Base-by-base conservation (phyloP, 441 rosid species). In the Francoa sonchifolia region DNA sequence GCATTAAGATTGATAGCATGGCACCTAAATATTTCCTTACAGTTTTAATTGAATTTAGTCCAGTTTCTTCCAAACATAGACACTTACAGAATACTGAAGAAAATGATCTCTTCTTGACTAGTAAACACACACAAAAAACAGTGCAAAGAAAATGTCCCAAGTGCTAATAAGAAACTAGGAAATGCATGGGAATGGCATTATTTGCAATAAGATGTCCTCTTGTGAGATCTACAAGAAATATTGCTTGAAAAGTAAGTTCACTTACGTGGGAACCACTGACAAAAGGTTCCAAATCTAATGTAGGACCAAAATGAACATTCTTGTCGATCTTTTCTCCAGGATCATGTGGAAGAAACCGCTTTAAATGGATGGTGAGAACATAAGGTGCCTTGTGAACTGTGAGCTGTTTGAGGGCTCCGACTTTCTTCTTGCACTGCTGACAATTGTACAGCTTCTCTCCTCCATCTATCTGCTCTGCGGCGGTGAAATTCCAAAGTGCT, bases 381-480 rank as follows among this genome's bases (percentile, higher is more conserved):
- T 72, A 65, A 20, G 99, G 97, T 39, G 82, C 85, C 54, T 86
- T 83, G 68, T 72, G 67, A 65, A 90, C 73, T 7, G 86, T 90
- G 34, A 90, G 85, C 66, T 83, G 81, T 68, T 82, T 90, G 50
- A 20, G 54, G 48, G 96, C 96, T 53, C 50, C 71, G 11, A 90
- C 99, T 71, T 83, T 86, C 57, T 86, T 81, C 59, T 66, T 80
- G 82, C 96, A 90, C 42, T 46, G 61, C 61, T 80, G 88, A 48
- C 96, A 86, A 22, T 80, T 93, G 55, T 90, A 90, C 34, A 77
- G 78, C 72, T 62, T 86, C 75, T 71, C 83, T 30, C 99, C 96
- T 43, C 87, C 93, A 66, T 82, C 99, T 58, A 90, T 54, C 44
- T 65, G 34, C 68, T 86, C 99, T 13, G 73, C 66, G 40, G 90